Percentiles rank a stretch among this genome's conserved stretches.
phyloP scores from a whole-genome alignment of 2,329 filamentous ascomycete species.

The Atkinsonella hypoxylon region DNA sequence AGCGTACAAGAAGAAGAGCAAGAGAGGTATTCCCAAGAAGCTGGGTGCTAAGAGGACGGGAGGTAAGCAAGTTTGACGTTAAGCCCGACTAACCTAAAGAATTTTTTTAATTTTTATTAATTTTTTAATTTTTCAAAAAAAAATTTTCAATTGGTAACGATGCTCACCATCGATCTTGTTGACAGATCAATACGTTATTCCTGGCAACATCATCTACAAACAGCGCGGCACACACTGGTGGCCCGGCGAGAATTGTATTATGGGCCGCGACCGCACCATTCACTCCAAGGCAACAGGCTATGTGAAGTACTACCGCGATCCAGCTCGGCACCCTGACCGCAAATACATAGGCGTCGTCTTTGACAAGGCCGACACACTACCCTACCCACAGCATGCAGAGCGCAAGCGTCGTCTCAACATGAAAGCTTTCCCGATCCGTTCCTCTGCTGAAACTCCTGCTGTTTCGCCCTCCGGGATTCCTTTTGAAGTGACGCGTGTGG shows the following conservation, averaged over 20 bases:
- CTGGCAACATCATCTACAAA: conserved; percentile 96
- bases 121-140: too few species aligned
- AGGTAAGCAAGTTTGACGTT: conserved; percentile 40
- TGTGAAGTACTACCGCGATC: conserved; percentile 94
- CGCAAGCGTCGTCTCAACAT: conserved; percentile 67
- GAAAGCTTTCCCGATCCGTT: conserved; percentile 39
- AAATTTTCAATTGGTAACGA: too few species aligned
- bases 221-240: conserved; percentile 93
- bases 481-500: conserved; percentile 30
- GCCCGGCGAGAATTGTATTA: conserved; percentile 87
- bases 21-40: conserved; percentile 60
- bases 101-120: too few species aligned
- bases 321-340: conserved; percentile 65
- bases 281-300: conserved; percentile 77
- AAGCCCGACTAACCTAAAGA: neutral
- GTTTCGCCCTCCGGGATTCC: conserved; percentile 40
- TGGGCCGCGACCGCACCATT: conserved; percentile 95
- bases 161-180: neutral
- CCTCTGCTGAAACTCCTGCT: conserved; percentile 23
- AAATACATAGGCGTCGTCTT: conserved; percentile 94
- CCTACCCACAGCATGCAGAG: conserved; percentile 61
- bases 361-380: conserved; percentile 67
- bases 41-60: conserved; percentile 88
- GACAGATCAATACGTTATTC: conserved; percentile 79
- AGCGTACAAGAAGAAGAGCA: conserved; percentile 52